Evolutionary conservation across 1,284 basidiomycete genomes (phyloP).

Genomic region (Moesziomyces antarcticus): DNA sequence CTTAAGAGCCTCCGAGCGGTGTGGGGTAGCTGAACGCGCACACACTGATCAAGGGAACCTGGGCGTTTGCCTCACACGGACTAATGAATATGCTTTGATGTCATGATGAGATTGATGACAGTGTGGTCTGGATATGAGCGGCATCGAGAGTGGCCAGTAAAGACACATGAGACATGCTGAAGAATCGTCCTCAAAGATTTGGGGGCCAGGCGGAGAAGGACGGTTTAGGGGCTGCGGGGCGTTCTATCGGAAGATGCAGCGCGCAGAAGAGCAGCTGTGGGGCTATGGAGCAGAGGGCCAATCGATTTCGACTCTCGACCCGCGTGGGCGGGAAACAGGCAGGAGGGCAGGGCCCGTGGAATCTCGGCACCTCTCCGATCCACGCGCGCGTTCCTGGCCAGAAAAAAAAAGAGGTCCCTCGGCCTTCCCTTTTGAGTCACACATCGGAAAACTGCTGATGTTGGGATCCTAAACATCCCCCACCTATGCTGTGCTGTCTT

Average conservation of each 20-base stretch:
- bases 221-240: not conserved
- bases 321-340: not conserved
- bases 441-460: not conserved
- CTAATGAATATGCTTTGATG: not conserved
- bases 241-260: too few species aligned
- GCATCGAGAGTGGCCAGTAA: too few species aligned
- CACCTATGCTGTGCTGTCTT: not conserved
- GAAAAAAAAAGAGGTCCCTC: not conserved
- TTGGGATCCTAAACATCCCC: too few species aligned
- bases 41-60: not conserved
- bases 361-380: not conserved
- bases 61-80: not conserved
- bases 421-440: too few species aligned
- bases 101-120: not conserved
- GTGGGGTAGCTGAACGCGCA: constrained; percentile 45
- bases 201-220: not conserved
- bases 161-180: too few species aligned
- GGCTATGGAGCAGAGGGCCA: not conserved
- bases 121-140: not conserved
- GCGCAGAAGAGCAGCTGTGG: not conserved
- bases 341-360: not conserved
- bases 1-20: constrained; percentile 52
- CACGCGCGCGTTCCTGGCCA: not conserved
- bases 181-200: too few species aligned
- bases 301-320: not conserved